phyloP scores from a whole-genome alignment of 2,329 filamentous ascomycete genomes.

The Calcarisporium arbuscula region DNA sequence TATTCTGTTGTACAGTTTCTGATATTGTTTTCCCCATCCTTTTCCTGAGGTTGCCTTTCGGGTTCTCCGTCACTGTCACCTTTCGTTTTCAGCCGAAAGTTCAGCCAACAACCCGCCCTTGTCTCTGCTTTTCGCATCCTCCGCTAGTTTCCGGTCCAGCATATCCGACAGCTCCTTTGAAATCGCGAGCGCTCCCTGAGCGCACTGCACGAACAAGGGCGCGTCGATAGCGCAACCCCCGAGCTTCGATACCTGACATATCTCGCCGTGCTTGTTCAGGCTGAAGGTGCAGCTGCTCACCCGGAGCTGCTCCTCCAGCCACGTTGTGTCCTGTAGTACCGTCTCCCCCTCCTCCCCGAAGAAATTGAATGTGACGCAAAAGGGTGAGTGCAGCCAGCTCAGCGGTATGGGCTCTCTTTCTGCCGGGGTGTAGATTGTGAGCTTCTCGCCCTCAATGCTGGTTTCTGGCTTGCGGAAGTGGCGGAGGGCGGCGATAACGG shows the following conservation, averaged over 20 bases:
- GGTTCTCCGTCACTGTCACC: slow-evolving; percentile 27
- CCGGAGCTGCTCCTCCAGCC: slow-evolving; percentile 70
- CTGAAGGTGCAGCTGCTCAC: slow-evolving; percentile 73
- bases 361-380: slow-evolving; percentile 86
- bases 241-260: slow-evolving; percentile 87
- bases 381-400: slow-evolving; percentile 84
- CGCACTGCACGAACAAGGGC: slow-evolving; percentile 68
- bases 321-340: slow-evolving; percentile 64
- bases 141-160: slow-evolving; percentile 65
- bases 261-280: slow-evolving; percentile 81
- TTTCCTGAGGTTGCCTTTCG: too few species aligned
- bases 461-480: slow-evolving; percentile 92
- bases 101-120: slow-evolving; percentile 74
- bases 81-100: slow-evolving; percentile 76
- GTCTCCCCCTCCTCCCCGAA: slow-evolving; percentile 64
- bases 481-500: slow-evolving; percentile 78
- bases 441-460: slow-evolving; percentile 72
- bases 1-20: slow-evolving; percentile 12
- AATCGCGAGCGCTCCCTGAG: slow-evolving; percentile 66
- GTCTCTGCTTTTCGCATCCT: slow-evolving; percentile 72
- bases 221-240: slow-evolving; percentile 81
- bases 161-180: slow-evolving; percentile 72
- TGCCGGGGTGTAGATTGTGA: slow-evolving; percentile 76
- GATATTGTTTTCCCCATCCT: slow-evolving; percentile 11
- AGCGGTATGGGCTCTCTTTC: slow-evolving; percentile 88